Base-by-base conservation (phyloP, 2,329 filamentous ascomycete species). In the Colletotrichum somersetense region DNA sequence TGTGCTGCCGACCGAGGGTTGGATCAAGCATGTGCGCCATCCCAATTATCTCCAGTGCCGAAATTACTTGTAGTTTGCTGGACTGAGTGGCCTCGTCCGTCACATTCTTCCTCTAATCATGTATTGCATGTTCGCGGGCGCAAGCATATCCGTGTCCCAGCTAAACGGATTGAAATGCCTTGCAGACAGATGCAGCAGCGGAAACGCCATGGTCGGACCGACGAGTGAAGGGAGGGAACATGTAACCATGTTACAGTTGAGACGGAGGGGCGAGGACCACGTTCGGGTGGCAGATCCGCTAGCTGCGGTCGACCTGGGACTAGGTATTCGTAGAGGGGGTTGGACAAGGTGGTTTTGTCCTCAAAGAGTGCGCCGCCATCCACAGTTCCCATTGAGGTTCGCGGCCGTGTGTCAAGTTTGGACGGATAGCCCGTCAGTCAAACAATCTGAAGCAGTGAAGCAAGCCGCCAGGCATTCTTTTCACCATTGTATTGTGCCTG, bases 261-360 rank as follows among this genome's bases (percentile, higher is more conserved):
- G 70, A 72, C 70, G 66, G 55, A 58, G 20, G 35, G n/a, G 66
- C 70, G 69, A 69, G 55, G 50, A 55, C 70, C 66, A 72, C 70
- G 70, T 72, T 72, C 70, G 70, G 70, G 70, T 72, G 70, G 70
- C 70, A 72, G 70, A 72, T 72, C 66, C 66, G 48, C 70, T 69
- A 72, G 61, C 59, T 65, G 38, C 55, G 70, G 55, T 72, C 61
- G 61, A 72, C 53, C 70, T 65, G 59, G 66, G 70, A 69, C 66
- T 64, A 61, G 38, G 12, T 14, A 12, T 10, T 38, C 4, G 14
- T 12, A 14, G 62, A 66, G 59, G 61, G 48, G 53, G 48, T 55
- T 59, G 61, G 70, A 70, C 66, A 72, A 65, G 50, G 70, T 66
- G 61, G 66, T 50, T 70, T 69, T 42, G 65, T 35, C 58, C 33